Conservation (phyloP, 2,329 filamentous ascomycete species). For the Elsinoe perseae region DNA sequence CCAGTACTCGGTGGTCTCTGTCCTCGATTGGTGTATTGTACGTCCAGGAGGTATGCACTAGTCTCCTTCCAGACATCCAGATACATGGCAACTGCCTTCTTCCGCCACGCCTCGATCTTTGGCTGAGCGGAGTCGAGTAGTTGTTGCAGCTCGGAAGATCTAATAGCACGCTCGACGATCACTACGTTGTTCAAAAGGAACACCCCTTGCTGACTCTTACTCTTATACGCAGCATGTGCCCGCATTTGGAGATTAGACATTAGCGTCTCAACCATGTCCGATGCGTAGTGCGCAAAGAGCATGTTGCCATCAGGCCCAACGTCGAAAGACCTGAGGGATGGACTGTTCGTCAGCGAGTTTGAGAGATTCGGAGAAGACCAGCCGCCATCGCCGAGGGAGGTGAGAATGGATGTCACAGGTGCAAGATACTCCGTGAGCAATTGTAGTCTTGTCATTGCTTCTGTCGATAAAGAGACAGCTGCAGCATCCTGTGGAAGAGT, state of each 20-base stretch:
- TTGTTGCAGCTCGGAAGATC: constrained; percentile 66
- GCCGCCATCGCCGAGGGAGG: constrained; percentile 85
- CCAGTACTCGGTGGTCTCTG: constrained; percentile 64
- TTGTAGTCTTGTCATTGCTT: constrained; percentile 79
- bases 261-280: constrained; percentile 78
- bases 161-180: constrained; percentile 76
- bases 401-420: constrained; percentile 81
- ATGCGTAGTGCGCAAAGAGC: constrained; percentile 81
- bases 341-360: constrained; percentile 46
- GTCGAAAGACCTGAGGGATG: constrained; percentile 71
- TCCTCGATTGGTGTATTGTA: constrained; percentile 76
- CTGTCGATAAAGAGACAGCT: constrained; percentile 66
- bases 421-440: constrained; percentile 79
- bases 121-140: constrained; percentile 52
- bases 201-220: constrained; percentile 71
- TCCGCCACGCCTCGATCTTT: constrained; percentile 76
- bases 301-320: constrained; percentile 80
- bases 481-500: constrained; percentile 70
- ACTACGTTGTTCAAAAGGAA: constrained; percentile 85
- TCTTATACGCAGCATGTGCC: constrained; percentile 62
- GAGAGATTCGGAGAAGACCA: constrained; percentile 55
- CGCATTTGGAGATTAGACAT: constrained; percentile 69
- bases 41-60: constrained; percentile 76
- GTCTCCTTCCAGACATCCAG: constrained; percentile 83
- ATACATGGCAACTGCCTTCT: constrained; percentile 75